Evolutionary conservation across 2,329 filamentous ascomycete genomes (phyloP), one percentile per base, ranked within the genome.

Genomic region (Fusarium subtropicale): DNA sequence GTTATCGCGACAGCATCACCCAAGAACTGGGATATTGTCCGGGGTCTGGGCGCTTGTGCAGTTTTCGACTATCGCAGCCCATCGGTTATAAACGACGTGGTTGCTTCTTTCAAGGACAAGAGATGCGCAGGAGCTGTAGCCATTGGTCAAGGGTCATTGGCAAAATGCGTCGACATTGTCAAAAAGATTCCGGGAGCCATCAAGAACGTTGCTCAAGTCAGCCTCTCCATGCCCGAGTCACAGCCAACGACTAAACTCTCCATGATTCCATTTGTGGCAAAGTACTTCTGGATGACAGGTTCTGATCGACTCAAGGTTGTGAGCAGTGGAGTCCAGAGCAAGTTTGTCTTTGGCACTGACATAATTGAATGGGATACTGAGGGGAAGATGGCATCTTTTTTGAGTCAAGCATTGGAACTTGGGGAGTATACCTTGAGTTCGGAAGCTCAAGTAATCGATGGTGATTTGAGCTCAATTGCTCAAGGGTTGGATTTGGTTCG

Each of bases 261-360:
- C 1, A 56, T 63, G 60, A 2, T 63, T 1, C 58, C 58, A 0
- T 63, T 63, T 3, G 58, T 63, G 4, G 58, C 36, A 9, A 63
- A 56, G 12, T 63, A 63, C n/a, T 8, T 63, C 1, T 63, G 60
- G 58, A 7, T 63, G 1, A n/a, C 59, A 0, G 44, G 48, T 3
- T 10, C 48, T 7, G 62, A 22, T 7, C 44, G 22, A 2, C 16
- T 63, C 0, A 63, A 63, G 10, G 58, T 63, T 10, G 0, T 38
- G 2, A 48, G 4, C 1, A 63, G 41, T 26, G 58, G 60, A 3
- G 42, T 63, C 0, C 36, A 26, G 12, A 48, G 58, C 36, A 63
- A 63, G 10, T 63, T 63, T 33, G 60, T 63, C 5, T 63, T 63
- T 12, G 60, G 58, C 0, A 63, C 60, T 0, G 60, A 63, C 3